Evolutionary conservation across 331 rosid genomes (phyloP).

Genomic region (Acacia concinna): DNA sequence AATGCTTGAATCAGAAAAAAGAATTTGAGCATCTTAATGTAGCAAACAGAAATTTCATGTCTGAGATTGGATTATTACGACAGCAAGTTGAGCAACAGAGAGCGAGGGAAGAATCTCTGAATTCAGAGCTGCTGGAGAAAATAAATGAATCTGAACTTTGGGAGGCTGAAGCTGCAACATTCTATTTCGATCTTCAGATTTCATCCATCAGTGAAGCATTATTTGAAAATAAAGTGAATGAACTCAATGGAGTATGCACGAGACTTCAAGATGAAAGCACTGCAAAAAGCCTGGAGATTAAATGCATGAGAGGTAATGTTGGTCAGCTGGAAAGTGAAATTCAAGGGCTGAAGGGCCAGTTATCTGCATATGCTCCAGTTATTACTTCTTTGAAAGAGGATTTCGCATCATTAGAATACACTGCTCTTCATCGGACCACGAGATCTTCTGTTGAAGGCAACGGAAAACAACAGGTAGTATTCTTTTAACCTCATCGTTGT

Average conservation of each 20-base stretch:
- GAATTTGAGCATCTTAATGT: constrained; percentile 63
- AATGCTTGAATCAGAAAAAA: constrained; percentile 43
- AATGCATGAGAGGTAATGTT: constrained; percentile 55
- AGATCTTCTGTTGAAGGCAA: constrained; percentile 35
- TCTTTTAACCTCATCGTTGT: constrained; percentile 8
- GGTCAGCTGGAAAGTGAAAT: constrained; percentile 60
- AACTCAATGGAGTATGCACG: constrained; percentile 65
- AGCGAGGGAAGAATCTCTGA: constrained; percentile 64
- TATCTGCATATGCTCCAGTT: constrained; percentile 68
- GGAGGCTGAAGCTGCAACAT: constrained; percentile 84
- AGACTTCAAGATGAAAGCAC: constrained; percentile 66
- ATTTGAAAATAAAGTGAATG: constrained; percentile 68
- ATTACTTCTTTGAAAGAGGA: constrained; percentile 73
- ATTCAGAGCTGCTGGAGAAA: constrained; percentile 63
- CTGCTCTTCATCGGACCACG: constrained; percentile 51
- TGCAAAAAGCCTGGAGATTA: constrained; percentile 55
- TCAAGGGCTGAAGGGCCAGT: constrained; percentile 54
- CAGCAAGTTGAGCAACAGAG: constrained; percentile 59
- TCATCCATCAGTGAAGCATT: constrained; percentile 70
- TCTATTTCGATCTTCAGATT: constrained; percentile 78
- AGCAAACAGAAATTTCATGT: constrained; percentile 48
- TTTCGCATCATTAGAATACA: constrained; percentile 71
- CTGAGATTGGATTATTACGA: constrained; percentile 47
- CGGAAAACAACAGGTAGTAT: constrained; percentile 52
- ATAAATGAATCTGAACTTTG: constrained; percentile 68